phyloP scores from a whole-genome alignment of 2,329 filamentous ascomycete genomes.

The Nemania sp. region DNA sequence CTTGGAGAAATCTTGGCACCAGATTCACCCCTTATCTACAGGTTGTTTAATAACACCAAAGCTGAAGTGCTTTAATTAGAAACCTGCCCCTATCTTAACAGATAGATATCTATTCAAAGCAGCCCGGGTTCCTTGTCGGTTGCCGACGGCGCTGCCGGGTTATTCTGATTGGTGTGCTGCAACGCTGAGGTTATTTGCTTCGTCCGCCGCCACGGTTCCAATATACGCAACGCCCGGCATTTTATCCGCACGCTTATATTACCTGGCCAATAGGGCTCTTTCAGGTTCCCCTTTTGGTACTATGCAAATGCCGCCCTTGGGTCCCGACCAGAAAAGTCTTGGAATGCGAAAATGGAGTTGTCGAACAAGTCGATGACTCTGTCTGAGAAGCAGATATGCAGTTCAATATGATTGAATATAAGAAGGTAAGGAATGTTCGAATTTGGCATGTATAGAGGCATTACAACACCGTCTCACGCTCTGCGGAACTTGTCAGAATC shows the following conservation, averaged over 20 bases:
- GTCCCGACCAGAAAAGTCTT: background rate
- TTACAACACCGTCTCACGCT: background rate
- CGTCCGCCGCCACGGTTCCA: background rate
- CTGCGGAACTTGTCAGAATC: background rate
- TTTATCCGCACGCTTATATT: background rate
- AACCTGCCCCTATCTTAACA: too few species aligned
- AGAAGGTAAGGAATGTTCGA: background rate
- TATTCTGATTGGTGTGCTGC: background rate
- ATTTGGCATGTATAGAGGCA: background rate
- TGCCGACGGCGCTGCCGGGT: background rate
- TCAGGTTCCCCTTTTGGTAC: background rate
- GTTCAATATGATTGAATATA: background rate
- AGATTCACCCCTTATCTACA: background rate
- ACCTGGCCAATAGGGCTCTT: slow-evolving; percentile 3
- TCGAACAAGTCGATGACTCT: background rate
- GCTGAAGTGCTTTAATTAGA: too few species aligned
- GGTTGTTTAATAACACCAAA: background rate
- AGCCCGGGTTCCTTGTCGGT: background rate
- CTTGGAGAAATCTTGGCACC: background rate
- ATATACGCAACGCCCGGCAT: background rate
- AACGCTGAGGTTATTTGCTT: background rate
- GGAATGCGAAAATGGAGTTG: background rate
- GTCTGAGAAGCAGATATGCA: background rate
- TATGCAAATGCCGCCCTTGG: background rate
- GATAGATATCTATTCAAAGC: background rate